These are phyloP conservation scores for Exophiala mesophila DNA, from an alignment of 2,329 filamentous ascomycete genomes.

Conservation along the genomic window DNA sequence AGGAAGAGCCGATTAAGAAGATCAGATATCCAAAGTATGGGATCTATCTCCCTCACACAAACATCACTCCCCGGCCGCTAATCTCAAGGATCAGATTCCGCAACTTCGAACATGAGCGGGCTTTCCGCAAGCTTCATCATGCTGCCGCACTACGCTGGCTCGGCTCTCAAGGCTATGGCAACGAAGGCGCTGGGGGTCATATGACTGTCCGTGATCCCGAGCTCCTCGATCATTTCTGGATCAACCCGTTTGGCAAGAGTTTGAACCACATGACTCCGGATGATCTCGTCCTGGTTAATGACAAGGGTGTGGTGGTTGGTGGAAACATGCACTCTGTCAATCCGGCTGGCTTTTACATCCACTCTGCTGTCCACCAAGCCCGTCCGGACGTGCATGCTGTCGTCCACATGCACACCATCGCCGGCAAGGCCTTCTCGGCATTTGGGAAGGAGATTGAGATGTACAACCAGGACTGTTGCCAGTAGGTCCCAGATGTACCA, in stretches of 20 bases:
- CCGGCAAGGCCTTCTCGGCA: conserved; percentile 57
- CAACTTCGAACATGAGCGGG: conserved; percentile 8
- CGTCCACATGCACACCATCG: conserved; percentile 55
- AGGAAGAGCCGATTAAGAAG: conserved; percentile 8
- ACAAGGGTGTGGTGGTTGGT: conserved; percentile 37
- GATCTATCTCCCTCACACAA: not conserved
- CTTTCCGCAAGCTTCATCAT: conserved; percentile 30
- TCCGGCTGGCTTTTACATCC: conserved; percentile 54
- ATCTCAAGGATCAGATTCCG: conserved; percentile 7
- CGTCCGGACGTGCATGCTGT: conserved; percentile 55
- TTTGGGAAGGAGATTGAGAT: conserved; percentile 56
- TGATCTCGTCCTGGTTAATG: conserved; percentile 36
- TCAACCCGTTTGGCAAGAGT: conserved; percentile 26
- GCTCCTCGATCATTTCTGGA: conserved; percentile 30
- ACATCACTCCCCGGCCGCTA: too few species aligned
- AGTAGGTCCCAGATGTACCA: not conserved
- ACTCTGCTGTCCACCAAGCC: conserved; percentile 54
- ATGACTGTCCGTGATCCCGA: conserved; percentile 39
- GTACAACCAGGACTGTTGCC: conserved; percentile 46
- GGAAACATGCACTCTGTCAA: conserved; percentile 38
- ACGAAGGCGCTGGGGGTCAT: conserved; percentile 32
- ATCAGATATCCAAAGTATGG: conserved; percentile 6
- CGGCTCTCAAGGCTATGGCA: conserved; percentile 24
- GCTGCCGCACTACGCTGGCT: conserved; percentile 34
- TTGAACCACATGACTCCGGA: conserved; percentile 37